Evolutionary conservation across 169 alveolate genomes (phyloP).

Genomic region (Plasmodium gallinaceum): DNA sequence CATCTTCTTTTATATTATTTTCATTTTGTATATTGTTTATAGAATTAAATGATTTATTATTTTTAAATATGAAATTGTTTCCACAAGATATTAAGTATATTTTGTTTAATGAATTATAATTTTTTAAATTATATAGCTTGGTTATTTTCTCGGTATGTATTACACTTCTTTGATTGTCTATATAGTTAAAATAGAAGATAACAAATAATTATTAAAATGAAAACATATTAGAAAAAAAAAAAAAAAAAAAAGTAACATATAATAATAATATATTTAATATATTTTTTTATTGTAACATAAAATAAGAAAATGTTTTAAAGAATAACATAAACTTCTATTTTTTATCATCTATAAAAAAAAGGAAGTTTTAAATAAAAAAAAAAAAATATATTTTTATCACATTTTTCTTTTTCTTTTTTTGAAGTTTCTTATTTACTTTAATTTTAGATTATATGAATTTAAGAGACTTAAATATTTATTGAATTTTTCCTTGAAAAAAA

Average conservation of each 20-base stretch:
- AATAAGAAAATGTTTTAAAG: conserved; percentile 13
- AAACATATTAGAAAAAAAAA: not conserved
- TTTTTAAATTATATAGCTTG: not conserved
- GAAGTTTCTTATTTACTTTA: not conserved
- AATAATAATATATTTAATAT: not conserved
- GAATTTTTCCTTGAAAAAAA: too few species aligned
- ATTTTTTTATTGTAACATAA: conserved; percentile 17
- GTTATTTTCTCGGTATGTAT: not conserved
- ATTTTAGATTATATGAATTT: too few species aligned
- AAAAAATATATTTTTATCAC: not conserved
- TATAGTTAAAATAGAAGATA: not conserved
- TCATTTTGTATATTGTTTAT: not conserved
- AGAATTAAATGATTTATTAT: conserved; percentile 14
- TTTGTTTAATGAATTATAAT: conserved; percentile 1
- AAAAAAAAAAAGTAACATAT: not conserved
- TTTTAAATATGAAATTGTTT: conserved; percentile 1
- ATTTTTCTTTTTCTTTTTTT: not conserved
- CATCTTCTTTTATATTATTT: not conserved
- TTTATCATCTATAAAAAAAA: conserved; percentile 16
- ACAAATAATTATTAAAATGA: not conserved
- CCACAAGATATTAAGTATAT: not conserved
- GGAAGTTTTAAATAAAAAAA: not conserved
- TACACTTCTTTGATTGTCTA: conserved; percentile 11
- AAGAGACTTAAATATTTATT: too few species aligned
- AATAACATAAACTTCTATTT: not conserved